A percentile compares a stretch with the other conserved stretches of the same genome.
phyloP scores from a whole-genome alignment of 164 flowering plant genomes.

The Vitis vinifera region DNA sequence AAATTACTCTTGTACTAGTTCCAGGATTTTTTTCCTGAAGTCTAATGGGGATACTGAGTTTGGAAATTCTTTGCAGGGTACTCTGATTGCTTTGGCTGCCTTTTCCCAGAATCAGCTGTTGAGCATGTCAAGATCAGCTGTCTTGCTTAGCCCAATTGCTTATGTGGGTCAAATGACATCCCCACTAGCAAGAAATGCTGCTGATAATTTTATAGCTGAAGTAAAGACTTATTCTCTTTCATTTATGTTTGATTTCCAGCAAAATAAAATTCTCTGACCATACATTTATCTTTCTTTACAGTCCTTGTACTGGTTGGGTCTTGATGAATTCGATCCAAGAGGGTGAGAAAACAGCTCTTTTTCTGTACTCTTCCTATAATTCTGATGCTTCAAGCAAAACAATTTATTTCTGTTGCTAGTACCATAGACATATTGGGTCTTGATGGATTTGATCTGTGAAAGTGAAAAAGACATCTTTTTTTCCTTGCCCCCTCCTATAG shows the following conservation, averaged over 20 bases:
- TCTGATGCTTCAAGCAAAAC: no score
- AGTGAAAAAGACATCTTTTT: no score
- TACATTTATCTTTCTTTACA: constrained; percentile 15
- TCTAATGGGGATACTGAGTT: not conserved
- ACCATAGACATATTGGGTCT: no score
- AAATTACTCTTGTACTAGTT: not conserved
- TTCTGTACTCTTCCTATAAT: no score
- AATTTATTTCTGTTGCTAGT: no score
- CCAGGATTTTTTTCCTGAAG: not conserved
- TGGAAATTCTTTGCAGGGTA: constrained; percentile 46
- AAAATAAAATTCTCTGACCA: not conserved
- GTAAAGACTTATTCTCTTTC: constrained; percentile 25
- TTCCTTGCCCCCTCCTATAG: no score
- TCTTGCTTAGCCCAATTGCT: constrained; percentile 76
- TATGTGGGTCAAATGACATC: constrained; percentile 59
- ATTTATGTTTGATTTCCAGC: not conserved
- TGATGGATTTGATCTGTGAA: no score
- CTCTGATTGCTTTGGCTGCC: constrained; percentile 67
- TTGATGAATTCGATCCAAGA: constrained; percentile 54
- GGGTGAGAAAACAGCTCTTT: constrained; percentile 36
- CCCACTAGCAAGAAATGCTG: constrained; percentile 44
- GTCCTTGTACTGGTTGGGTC: constrained; percentile 46
- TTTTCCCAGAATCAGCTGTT: constrained; percentile 48
- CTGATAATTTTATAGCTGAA: constrained; percentile 50
- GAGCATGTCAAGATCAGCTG: constrained; percentile 61